phyloP scores from a whole-genome alignment of 2,329 filamentous ascomycete genomes.

The Neodidymelliopsis sp. region DNA sequence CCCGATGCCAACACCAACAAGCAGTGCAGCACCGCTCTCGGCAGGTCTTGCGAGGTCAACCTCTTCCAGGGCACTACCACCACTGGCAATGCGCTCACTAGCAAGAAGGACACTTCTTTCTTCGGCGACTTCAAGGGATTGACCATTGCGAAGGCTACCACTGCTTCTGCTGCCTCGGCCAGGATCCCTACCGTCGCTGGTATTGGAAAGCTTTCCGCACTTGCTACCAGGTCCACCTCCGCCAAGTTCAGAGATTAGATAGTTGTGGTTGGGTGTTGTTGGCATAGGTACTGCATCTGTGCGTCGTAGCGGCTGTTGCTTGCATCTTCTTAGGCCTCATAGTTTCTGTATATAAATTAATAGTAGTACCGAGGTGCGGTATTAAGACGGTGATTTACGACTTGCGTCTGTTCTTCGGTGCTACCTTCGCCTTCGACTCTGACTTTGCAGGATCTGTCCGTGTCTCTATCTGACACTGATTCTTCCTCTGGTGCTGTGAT shows the following conservation, averaged over 20 bases:
- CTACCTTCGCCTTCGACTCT: too few species aligned
- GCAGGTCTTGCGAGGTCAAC: slow-evolving; percentile 14
- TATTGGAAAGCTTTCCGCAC: slow-evolving; percentile 16
- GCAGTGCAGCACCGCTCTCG: slow-evolving; percentile 20
- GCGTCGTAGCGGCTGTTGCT: too few species aligned
- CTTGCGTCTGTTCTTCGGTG: too few species aligned
- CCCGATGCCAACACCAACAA: slow-evolving; percentile 17
- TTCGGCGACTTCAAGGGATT: slow-evolving; percentile 15
- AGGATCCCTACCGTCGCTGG: slow-evolving; percentile 13
- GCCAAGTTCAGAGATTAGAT: slow-evolving; percentile 10
- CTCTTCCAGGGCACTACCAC: slow-evolving; percentile 20
- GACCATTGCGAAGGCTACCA: slow-evolving; percentile 1
- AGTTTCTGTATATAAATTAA: too few species aligned
- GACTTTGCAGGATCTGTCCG: too few species aligned
- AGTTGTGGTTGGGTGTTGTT: too few species aligned
- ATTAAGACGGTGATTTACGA: too few species aligned
- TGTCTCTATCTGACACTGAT: too few species aligned
- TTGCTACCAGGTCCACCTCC: slow-evolving; percentile 11
- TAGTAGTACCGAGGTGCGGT: too few species aligned
- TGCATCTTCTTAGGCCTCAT: too few species aligned
- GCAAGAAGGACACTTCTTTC: slow-evolving; percentile 15
- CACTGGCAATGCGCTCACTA: slow-evolving; percentile 5
- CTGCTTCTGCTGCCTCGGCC: slow-evolving; percentile 4
- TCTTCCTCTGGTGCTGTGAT: too few species aligned
- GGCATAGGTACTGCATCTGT: too few species aligned